Conservation (phyloP, 78 protist genomes). For the Dictyostelium purpureum region DNA sequence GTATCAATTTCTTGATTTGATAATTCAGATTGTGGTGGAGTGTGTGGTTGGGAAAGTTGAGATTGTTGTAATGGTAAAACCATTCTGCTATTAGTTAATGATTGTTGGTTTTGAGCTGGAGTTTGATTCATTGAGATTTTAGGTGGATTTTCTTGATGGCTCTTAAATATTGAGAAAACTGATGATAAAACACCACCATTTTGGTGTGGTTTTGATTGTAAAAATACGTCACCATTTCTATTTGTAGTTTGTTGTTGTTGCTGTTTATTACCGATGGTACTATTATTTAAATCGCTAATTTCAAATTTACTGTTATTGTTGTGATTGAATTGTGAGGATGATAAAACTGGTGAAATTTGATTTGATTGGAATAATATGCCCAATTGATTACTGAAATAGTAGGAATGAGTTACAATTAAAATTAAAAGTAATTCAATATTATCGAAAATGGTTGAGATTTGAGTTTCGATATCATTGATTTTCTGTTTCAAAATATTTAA, state of each 20-base stretch:
- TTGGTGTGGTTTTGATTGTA: background rate
- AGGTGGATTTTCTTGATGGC: background rate
- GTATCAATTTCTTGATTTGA: background rate
- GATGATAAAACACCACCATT: constrained; percentile 15
- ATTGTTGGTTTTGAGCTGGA: background rate
- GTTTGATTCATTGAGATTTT: background rate
- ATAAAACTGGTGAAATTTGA: background rate
- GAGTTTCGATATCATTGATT: background rate
- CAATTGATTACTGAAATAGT: background rate
- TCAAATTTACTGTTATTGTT: background rate
- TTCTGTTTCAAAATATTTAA: constrained; percentile 8
- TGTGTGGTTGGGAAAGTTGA: background rate
- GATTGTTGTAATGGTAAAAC: background rate
- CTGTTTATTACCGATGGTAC: background rate
- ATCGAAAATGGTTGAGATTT: background rate
- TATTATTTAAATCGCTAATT: background rate
- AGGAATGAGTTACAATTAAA: constrained; percentile 36
- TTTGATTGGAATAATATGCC: constrained; percentile 1
- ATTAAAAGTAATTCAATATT: constrained; percentile 31
- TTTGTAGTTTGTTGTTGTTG: background rate
- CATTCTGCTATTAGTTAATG: background rate
- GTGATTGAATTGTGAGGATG: too few species aligned
- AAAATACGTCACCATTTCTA: background rate
- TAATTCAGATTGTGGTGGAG: background rate
- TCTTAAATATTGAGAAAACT: background rate